Percentiles rank a stretch among this genome's conserved stretches.
These are phyloP conservation scores for Drosera spatulata DNA, from an alignment of 179 eudicot species.

Conservation along the genomic window DNA sequence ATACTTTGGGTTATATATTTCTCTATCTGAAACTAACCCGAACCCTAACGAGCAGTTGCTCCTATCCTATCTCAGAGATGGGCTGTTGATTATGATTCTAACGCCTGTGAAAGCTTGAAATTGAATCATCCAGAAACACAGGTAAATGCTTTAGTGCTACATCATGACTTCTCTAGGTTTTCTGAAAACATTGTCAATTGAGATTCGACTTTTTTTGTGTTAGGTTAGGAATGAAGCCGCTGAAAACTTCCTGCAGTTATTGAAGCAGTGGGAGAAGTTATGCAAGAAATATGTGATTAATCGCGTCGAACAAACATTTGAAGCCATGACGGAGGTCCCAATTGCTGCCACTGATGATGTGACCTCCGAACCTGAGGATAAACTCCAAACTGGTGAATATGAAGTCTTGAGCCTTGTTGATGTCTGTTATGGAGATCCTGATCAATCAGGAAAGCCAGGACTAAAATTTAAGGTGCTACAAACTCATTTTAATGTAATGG, in stretches of 20 bases:
- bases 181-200: background rate
- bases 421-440: slow-evolving; percentile 64
- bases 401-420: slow-evolving; percentile 69
- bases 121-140: slow-evolving; percentile 82
- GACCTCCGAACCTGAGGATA: slow-evolving; percentile 12
- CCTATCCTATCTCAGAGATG: slow-evolving; percentile 46
- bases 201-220: slow-evolving; percentile 5
- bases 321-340: slow-evolving; percentile 8
- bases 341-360: slow-evolving; percentile 3
- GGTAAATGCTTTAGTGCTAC: slow-evolving; percentile 26
- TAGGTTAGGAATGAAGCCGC: slow-evolving; percentile 79
- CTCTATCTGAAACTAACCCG: background rate
- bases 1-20: slow-evolving; percentile 3
- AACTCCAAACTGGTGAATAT: slow-evolving; percentile 25
- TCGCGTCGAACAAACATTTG: slow-evolving; percentile 13
- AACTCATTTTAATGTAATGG: background rate
- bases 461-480: slow-evolving; percentile 65
- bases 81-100: slow-evolving; percentile 66
- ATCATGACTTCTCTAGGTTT: background rate
- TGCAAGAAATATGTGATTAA: slow-evolving; percentile 39
- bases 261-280: slow-evolving; percentile 80
- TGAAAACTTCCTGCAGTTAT: slow-evolving; percentile 73
- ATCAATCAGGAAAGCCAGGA: slow-evolving; percentile 47
- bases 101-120: slow-evolving; percentile 85
- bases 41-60: background rate